A percentile compares a stretch with the other conserved stretches of the same genome.
These are phyloP conservation scores for Aspergillus clavatus DNA, from an alignment of 2,329 filamentous ascomycete species.

Conservation along the genomic window DNA sequence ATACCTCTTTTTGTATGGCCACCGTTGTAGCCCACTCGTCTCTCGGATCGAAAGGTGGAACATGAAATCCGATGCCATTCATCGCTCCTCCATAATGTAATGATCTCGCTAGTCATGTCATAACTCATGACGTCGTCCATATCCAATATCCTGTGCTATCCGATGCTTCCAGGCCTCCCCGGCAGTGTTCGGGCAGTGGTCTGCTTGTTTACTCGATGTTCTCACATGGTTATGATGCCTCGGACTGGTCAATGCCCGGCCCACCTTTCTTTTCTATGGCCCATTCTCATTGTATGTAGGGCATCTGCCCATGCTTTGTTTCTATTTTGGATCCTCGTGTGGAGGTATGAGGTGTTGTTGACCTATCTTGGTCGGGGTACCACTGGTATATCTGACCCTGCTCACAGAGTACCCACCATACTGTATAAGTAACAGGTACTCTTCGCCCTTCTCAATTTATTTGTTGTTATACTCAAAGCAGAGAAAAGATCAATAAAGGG, in stretches of 20 bases:
- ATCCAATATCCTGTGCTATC: conserved; percentile 5
- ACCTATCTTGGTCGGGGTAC: conserved; percentile 7
- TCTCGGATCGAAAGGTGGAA: not conserved
- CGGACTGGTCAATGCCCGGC: conserved; percentile 7
- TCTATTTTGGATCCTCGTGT: conserved; percentile 14
- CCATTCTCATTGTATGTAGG: conserved; percentile 7
- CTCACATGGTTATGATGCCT: conserved; percentile 1
- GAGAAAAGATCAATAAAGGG: conserved; percentile 2
- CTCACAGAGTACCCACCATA: conserved; percentile 10
- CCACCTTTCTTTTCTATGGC: conserved; percentile 13
- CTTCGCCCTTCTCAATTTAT: not conserved
- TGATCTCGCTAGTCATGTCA: no score
- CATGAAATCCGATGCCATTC: not conserved
- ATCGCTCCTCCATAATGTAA: conserved; percentile 7
- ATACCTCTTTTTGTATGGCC: conserved; percentile 7
- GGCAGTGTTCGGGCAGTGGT: conserved; percentile 12
- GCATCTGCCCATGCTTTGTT: conserved; percentile 13
- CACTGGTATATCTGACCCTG: conserved; percentile 11
- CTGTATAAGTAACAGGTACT: conserved; percentile 20
- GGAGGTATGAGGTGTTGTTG: conserved; percentile 6
- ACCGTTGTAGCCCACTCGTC: not conserved
- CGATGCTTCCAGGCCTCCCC: conserved; percentile 11
- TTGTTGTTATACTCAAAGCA: not conserved
- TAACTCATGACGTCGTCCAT: conserved; percentile 21
- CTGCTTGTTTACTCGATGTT: conserved; percentile 11